A percentile compares a stretch with the other conserved stretches of the same genome.
Evolutionary conservation across 805 yeast species (phyloP).

Genomic region (Nakazawaea ishiwadae): DNA sequence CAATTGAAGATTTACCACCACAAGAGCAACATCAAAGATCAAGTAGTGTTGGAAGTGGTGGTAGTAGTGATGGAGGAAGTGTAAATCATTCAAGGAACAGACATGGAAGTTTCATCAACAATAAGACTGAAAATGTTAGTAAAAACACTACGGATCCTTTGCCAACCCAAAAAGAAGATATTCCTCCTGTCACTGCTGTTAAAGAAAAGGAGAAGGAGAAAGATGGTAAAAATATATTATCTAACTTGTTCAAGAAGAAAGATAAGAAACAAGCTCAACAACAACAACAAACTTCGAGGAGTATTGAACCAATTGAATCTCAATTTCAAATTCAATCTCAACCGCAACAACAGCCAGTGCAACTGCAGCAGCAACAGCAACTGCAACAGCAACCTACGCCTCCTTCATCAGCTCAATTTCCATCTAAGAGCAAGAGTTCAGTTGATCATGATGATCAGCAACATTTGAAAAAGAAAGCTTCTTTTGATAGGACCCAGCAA

Average conservation of each 20-base stretch:
- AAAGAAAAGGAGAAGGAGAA: slow-evolving; percentile 10
- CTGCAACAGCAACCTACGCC: slow-evolving; percentile 1
- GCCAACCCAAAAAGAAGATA: too few species aligned
- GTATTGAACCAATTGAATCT: too few species aligned
- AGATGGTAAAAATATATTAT: slow-evolving; percentile 15
- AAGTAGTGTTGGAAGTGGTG: slow-evolving; percentile 1
- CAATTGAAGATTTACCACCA: too few species aligned
- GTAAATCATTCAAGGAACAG: slow-evolving; percentile 22
- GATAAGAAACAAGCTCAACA: slow-evolving; percentile 18
- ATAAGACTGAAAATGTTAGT: slow-evolving; percentile 14
- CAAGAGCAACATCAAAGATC: slow-evolving; percentile 6
- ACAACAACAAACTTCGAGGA: slow-evolving; percentile 2
- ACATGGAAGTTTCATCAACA: slow-evolving; percentile 18
- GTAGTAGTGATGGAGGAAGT: too few species aligned
- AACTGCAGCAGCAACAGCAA: slow-evolving; percentile 5
- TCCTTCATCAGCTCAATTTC: not conserved
- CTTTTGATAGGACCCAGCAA: too few species aligned
- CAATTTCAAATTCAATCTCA: not conserved
- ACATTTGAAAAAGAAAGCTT: too few species aligned
- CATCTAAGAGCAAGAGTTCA: too few species aligned
- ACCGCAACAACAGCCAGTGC: not conserved
- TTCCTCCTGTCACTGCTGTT: too few species aligned
- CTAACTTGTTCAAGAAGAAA: slow-evolving; percentile 22
- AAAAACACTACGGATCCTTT: too few species aligned
- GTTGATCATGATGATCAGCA: too few species aligned